These are phyloP conservation scores for Geum urbanum DNA, from an alignment of 306 rosid species.

Conservation along the genomic window DNA sequence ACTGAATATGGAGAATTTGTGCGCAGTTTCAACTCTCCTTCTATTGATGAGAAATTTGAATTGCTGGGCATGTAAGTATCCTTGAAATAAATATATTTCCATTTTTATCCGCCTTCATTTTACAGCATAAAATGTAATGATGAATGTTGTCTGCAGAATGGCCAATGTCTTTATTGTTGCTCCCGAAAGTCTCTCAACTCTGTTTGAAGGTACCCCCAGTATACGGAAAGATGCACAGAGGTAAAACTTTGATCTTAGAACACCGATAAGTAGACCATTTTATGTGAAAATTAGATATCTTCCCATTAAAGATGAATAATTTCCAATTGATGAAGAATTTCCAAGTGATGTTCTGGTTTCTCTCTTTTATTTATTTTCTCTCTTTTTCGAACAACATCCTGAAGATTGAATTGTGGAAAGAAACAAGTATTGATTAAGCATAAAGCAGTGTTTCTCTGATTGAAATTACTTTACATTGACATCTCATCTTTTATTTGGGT, in stretches of 20 bases:
- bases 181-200: slow-evolving; percentile 90
- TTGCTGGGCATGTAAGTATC: slow-evolving; percentile 90
- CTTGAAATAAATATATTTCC: slow-evolving; percentile 12
- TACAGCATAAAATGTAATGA: slow-evolving; percentile 20
- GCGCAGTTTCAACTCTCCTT: slow-evolving; percentile 85
- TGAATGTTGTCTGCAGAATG: slow-evolving; percentile 52
- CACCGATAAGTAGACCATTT: not conserved
- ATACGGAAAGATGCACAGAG: slow-evolving; percentile 94
- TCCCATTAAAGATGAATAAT: not conserved
- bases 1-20: slow-evolving; percentile 97
- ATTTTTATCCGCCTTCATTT: slow-evolving; percentile 1
- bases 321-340: not conserved
- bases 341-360: not conserved
- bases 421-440: not conserved
- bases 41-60: slow-evolving; percentile 91
- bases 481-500: too few species aligned
- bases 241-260: slow-evolving; percentile 26
- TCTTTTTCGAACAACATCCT: not conserved
- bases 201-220: slow-evolving; percentile 96
- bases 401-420: not conserved
- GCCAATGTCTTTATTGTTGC: slow-evolving; percentile 99
- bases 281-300: not conserved
- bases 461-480: not conserved
- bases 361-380: not conserved
- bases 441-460: not conserved